Base-by-base conservation (phyloP, 23 red algal genomes). In the Gracilariopsis chorda region DNA sequence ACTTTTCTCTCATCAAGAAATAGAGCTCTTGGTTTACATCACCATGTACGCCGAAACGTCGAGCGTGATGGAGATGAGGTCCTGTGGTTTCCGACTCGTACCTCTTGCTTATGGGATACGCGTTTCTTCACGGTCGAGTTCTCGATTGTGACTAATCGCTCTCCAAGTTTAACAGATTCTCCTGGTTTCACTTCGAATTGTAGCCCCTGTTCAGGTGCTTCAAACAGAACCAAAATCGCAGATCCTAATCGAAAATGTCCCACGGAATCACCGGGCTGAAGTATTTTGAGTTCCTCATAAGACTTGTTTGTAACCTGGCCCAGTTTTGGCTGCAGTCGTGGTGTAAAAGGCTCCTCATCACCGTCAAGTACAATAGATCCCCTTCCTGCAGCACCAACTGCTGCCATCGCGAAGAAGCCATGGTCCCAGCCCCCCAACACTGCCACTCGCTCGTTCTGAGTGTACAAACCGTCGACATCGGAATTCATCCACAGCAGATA, bases 161-260 rank as follows among this genome's bases (percentile, higher is more conserved):
- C 68, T 19, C 85, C 85, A 35, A 78, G 47, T 51, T 77, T 58
- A 27, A 89, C 72, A 52, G 27, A 35, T 21, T 89, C 85, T 27
- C 85, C 85, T 17, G 39, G 4, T 58, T 61, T n/a, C n/a, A 77
- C 56, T 36, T 2, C 61, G 53, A 89, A 63, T 27, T 51, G 34
- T 49, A 89, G 45, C 12, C 21, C 34, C n/a, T 51, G 16, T n/a
- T 78, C 72, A 10, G 85, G 85, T 6, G 70, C 70, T 37, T 89
- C 85, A 76, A 89, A 89, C 23, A 77, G 20, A 4, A 89, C 49
- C 51, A 89, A 67, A 78, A 89, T 34, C 60, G 85, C 85, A 76
- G 85, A 89, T 29, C 85, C 85, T 47, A 89, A 27, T 39, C 32
- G 43, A 46, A 89, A 89, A 14, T 48, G 48, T 14, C 85, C 85